phyloP scores from a whole-genome alignment of 768 basidiomycete species.

The Tylopilus sp. region DNA sequence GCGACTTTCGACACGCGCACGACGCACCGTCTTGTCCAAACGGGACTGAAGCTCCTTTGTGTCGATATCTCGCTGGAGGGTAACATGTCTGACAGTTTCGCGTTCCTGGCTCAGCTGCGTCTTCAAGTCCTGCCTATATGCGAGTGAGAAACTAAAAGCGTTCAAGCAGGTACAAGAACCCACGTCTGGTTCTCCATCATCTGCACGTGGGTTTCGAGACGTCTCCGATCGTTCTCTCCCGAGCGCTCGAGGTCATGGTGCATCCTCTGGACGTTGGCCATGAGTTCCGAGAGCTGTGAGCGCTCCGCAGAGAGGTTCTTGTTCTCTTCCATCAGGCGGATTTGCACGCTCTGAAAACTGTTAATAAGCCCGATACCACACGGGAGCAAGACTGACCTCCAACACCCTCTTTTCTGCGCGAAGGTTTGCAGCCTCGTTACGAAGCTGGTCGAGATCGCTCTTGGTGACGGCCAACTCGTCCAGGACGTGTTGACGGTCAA shows the following conservation, averaged over 20 bases:
- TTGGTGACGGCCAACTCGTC: slow-evolving; percentile 63
- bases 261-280: slow-evolving; percentile 88
- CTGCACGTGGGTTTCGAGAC: slow-evolving; percentile 77
- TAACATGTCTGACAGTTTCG: slow-evolving; percentile 67
- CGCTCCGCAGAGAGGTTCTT: slow-evolving; percentile 75
- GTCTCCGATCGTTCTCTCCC: slow-evolving; percentile 75
- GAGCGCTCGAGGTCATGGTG: slow-evolving; percentile 83
- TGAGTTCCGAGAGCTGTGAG: slow-evolving; percentile 80
- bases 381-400: slow-evolving; percentile 56
- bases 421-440: slow-evolving; percentile 83
- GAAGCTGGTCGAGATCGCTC: slow-evolving; percentile 66
- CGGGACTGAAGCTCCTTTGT: slow-evolving; percentile 67
- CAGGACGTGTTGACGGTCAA: slow-evolving; percentile 64
- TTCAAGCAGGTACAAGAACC: slow-evolving; percentile 20
- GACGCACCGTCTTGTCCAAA: slow-evolving; percentile 66
- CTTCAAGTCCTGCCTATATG: slow-evolving; percentile 66
- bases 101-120: slow-evolving; percentile 69
- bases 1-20: neutral
- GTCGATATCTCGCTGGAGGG: slow-evolving; percentile 80
- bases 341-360: slow-evolving; percentile 64
- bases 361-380: neutral
- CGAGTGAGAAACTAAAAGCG: neutral
- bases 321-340: slow-evolving; percentile 83
- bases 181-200: slow-evolving; percentile 78
- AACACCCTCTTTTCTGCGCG: slow-evolving; percentile 92